A percentile compares a stretch with the other conserved stretches of the same genome.
These are phyloP conservation scores for Auriculariales sp. DNA, from an alignment of 768 basidiomycete species.

Conservation along the genomic window DNA sequence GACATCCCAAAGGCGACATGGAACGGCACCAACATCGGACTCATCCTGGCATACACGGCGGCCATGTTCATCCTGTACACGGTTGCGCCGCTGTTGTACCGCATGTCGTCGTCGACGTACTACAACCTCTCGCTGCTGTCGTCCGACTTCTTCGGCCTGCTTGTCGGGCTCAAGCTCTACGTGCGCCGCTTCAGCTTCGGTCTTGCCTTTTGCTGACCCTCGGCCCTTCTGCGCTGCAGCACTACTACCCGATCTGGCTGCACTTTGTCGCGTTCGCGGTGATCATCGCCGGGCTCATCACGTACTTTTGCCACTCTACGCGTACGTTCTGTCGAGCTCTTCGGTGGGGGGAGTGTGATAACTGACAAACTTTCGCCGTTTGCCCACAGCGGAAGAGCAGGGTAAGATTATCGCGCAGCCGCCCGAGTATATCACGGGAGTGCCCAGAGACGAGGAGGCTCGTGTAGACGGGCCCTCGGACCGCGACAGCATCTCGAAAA, in stretches of 20 bases:
- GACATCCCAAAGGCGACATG: conserved; percentile 52
- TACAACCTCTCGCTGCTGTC: conserved; percentile 79
- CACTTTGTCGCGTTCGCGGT: conserved; percentile 72
- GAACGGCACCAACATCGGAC: conserved; percentile 50
- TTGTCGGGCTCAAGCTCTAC: conserved; percentile 54
- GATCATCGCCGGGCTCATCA: conserved; percentile 55
- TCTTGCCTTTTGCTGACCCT: background rate
- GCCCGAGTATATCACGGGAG: conserved; percentile 38
- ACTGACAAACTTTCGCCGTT: background rate
- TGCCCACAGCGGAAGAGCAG: conserved; percentile 50
- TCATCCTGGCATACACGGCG: conserved; percentile 36
- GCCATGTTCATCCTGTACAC: conserved; percentile 82
- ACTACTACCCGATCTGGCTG: conserved; percentile 74
- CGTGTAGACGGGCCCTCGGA: conserved; percentile 9
- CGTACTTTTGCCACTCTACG: conserved; percentile 76
- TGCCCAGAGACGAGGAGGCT: conserved; percentile 3
- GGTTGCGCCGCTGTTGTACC: conserved; percentile 71
- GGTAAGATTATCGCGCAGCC: conserved; percentile 43
- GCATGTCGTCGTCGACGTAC: conserved; percentile 72
- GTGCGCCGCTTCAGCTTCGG: conserved; percentile 17
- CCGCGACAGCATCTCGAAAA: conserved; percentile 4
- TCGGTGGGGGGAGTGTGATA: too few species aligned
- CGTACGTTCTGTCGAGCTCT: conserved; percentile 47
- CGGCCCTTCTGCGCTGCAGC: conserved; percentile 24
- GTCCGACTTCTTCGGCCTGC: conserved; percentile 75